Conservation (phyloP, 208 protist genomes). For the Leishmania lainsoni region DNA sequence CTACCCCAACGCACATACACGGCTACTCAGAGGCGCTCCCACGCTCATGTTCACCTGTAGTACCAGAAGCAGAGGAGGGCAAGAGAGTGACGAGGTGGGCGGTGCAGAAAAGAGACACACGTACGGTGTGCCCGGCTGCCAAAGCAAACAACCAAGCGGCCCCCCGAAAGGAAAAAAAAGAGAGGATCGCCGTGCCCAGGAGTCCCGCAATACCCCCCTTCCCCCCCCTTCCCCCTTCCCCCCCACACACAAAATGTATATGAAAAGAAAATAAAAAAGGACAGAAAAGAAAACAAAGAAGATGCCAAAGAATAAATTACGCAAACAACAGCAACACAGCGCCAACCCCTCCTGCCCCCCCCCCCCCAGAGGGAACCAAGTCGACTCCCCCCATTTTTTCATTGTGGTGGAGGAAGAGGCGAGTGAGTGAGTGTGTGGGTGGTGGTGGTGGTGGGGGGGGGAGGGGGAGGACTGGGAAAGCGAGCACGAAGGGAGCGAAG, state of each 20-base stretch:
- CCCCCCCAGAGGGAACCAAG: not conserved
- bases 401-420: not conserved
- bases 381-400: not conserved
- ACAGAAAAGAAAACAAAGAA: not conserved
- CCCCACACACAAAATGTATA: no score
- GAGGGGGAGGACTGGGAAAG: not conserved
- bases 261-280: not conserved
- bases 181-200: no score
- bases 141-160: no score
- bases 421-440: not conserved
- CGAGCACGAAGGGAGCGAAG: not conserved
- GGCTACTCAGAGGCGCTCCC: not conserved
- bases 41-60: not conserved
- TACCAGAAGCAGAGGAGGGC: not conserved
- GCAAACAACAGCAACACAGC: not conserved
- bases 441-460: not conserved
- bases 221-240: no score
- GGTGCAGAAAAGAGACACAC: no score
- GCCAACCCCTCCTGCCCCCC: not conserved
- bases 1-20: not conserved
- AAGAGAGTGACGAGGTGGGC: not conserved
- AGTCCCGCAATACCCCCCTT: no score
- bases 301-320: not conserved
- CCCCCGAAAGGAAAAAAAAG: no score
- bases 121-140: no score